Evolutionary conservation across 2,329 filamentous ascomycete genomes (phyloP), one percentile per base, ranked within the genome.

Genomic region (Pseudocercospora pini-densiflorae): DNA sequence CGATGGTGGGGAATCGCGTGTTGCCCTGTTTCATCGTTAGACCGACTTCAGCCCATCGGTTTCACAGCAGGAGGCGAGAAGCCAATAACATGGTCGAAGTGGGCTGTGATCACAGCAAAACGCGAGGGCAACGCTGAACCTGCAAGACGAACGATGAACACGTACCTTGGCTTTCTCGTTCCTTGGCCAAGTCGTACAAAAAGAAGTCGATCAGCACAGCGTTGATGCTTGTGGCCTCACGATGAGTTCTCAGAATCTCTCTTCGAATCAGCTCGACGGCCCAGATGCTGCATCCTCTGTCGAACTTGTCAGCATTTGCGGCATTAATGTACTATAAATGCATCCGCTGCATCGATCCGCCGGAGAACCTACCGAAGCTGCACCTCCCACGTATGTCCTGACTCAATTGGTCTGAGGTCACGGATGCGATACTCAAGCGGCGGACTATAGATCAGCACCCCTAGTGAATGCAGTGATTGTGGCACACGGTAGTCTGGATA

Each of bases 171-270:
- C 73, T 74, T 78, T 98, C 94, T 76, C 91, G 79, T 75, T 93
- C 90, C 79, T 98, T 99, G 81, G 95, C 93, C 19, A 91, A 89
- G 80, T 99, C 95, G 77, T 99, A 99, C 63, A 99, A 82, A 79
- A 97, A 97, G 80, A 98, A 99, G 79, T 99, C 95, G 69, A 99
- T 95, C 73, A 99, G 79, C 45, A 98, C 92, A 27, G 95, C 94
- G 77, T 99, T 99, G 69, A 90, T 79, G 16, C 82, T 81, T 4
- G 65, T 64, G 0, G 89, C 85, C 9, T 90, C 88, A 0, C 93
- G 92, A 74, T 97, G 88, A 14, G 87, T 79, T 54, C 84, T 86
- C 64, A 89, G 75, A 59, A 99, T 98, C 77, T 97, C 92, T 36
- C 90, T 86, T 61, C 89, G 85, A 70, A 99, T 90, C 69, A 97